Evolutionary conservation across 2,329 filamentous ascomycete genomes (phyloP).

Genomic region (Drechslerella coelobrocha): DNA sequence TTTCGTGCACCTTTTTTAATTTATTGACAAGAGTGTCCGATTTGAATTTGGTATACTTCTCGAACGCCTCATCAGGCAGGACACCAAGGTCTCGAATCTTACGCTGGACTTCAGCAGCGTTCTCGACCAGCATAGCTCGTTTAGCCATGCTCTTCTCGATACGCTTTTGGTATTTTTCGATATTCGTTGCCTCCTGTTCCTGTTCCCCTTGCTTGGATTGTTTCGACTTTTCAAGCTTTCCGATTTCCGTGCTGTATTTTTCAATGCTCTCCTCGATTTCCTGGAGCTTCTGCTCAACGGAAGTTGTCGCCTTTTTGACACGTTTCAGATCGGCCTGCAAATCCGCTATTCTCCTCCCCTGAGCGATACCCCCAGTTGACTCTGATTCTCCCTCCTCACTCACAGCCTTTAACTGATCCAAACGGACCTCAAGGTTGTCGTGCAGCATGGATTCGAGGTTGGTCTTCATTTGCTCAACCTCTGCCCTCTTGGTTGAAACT

Average conservation of each 20-base stretch:
- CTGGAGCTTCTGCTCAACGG: constrained; percentile 71
- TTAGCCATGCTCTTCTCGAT: constrained; percentile 93
- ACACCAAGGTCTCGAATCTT: constrained; percentile 93
- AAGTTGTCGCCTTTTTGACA: constrained; percentile 71
- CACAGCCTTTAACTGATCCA: constrained; percentile 82
- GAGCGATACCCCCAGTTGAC: constrained; percentile 65
- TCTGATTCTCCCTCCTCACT: constrained; percentile 64
- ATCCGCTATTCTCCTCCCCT: constrained; percentile 73
- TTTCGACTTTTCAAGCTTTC: constrained; percentile 59
- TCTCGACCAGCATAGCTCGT: constrained; percentile 77
- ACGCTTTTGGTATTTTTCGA: constrained; percentile 83
- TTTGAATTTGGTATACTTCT: constrained; percentile 84
- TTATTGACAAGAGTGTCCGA: constrained; percentile 75
- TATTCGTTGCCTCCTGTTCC: constrained; percentile 72
- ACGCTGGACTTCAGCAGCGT: constrained; percentile 79
- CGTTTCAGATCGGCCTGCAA: constrained; percentile 82
- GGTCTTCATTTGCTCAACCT: constrained; percentile 80
- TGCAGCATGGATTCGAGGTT: constrained; percentile 84
- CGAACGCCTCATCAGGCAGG: constrained; percentile 89
- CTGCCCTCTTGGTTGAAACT: constrained; percentile 73
- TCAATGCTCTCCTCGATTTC: constrained; percentile 79
- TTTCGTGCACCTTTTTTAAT: constrained; percentile 88
- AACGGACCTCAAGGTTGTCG: constrained; percentile 84
- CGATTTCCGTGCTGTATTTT: constrained; percentile 57
- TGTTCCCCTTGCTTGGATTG: constrained; percentile 63